These are phyloP conservation scores for Tylopilus subfusipes DNA, from an alignment of 768 basidiomycete genomes.

Conservation along the genomic window DNA sequence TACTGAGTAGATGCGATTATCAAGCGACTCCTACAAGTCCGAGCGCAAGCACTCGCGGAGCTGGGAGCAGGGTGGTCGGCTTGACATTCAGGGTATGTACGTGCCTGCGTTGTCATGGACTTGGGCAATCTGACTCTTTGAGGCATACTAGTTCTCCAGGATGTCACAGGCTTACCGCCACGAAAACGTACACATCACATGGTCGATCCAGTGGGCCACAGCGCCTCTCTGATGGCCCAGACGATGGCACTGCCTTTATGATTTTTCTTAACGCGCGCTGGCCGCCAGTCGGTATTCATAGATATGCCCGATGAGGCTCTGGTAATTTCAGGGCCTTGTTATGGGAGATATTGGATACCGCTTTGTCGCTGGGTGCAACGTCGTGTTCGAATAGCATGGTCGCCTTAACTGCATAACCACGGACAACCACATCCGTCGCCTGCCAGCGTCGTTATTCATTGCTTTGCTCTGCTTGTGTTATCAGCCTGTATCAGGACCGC, in stretches of 20 bases:
- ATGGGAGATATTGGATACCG: conserved; percentile 11
- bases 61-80: conserved; percentile 52
- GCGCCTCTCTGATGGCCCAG: conserved; percentile 50
- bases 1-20: conserved; percentile 36
- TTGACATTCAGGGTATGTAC: conserved; percentile 30
- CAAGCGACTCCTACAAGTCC: conserved; percentile 38
- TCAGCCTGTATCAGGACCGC: conserved; percentile 23
- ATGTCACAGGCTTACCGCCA: conserved; percentile 49
- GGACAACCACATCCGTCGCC: conserved; percentile 15
- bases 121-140: conserved; percentile 8
- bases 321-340: conserved; percentile 5
- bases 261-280: conserved; percentile 15
- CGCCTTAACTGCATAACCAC: conserved; percentile 12
- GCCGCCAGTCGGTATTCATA: conserved; percentile 22
- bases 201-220: conserved; percentile 52
- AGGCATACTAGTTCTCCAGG: conserved; percentile 35
- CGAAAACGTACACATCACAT: conserved; percentile 67
- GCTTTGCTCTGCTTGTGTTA: conserved; percentile 18
- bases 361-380: conserved; percentile 10
- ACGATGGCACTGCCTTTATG: conserved; percentile 56
- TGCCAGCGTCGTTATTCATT: conserved; percentile 6
- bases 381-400: conserved; percentile 14
- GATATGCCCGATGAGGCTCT: conserved; percentile 16
- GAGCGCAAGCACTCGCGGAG: conserved; percentile 59
- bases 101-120: conserved; percentile 11